Conservation (phyloP, 768 basidiomycete genomes). For the Dacryopinax spathularia region DNA sequence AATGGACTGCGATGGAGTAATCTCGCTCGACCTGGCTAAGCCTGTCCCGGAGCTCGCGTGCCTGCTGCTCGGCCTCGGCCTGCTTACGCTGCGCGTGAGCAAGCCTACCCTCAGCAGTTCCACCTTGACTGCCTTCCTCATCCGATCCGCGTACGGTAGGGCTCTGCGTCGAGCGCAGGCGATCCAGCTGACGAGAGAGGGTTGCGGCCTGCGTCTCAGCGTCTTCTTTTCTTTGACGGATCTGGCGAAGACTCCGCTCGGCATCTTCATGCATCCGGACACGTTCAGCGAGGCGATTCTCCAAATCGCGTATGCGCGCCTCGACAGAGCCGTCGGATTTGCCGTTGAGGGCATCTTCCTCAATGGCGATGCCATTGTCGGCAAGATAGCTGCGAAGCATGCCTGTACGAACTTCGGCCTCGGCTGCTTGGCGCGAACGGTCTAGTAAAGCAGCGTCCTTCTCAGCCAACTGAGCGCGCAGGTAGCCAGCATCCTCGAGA, state of each 20-base stretch:
- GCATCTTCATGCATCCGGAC: conserved; percentile 56
- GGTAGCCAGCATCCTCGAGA: conserved; percentile 48
- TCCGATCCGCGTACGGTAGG: conserved; percentile 27
- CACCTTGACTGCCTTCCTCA: conserved; percentile 24
- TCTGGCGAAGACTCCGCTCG: conserved; percentile 58
- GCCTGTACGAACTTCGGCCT: conserved; percentile 55
- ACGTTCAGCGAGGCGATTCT: conserved; percentile 60
- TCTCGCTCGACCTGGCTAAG: conserved; percentile 87
- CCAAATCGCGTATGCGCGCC: conserved; percentile 52
- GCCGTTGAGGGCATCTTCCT: conserved; percentile 50
- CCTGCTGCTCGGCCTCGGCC: conserved; percentile 61
- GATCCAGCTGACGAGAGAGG: conserved; percentile 53
- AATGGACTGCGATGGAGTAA: conserved; percentile 91
- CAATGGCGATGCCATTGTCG: conserved; percentile 70
- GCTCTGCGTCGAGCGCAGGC: conserved; percentile 44
- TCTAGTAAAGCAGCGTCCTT: conserved; percentile 54
- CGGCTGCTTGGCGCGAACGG: conserved; percentile 48
- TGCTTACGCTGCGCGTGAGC: conserved; percentile 63
- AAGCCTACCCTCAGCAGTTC: conserved; percentile 31
- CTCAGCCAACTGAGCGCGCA: conserved; percentile 53
- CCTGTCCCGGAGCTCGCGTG: conserved; percentile 40
- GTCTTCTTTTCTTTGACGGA: conserved; percentile 54
- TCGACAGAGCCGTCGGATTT: conserved; percentile 23
- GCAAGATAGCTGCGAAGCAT: conserved; percentile 76
- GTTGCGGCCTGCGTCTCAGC: conserved; percentile 54